Percentiles rank a stretch among this genome's conserved stretches.
Conservation (phyloP, 371 early-diverging fungal species). For the Lichtheimia ramosa region DNA sequence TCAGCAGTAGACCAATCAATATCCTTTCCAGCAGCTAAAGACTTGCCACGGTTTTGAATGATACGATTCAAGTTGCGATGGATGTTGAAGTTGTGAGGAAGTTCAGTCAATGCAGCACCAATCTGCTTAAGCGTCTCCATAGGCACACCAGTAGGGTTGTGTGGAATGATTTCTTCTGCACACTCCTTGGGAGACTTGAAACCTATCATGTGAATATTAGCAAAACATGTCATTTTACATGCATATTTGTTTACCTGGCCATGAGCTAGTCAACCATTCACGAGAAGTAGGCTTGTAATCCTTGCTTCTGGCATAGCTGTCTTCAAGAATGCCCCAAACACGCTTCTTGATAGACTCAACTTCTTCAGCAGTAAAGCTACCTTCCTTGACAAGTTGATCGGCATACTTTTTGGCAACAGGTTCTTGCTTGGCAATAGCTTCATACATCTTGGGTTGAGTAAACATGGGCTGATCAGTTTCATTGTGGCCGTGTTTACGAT, state of each 20-base stretch:
- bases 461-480: constrained; percentile 98
- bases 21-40: constrained; percentile 70
- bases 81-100: constrained; percentile 84
- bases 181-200: constrained; percentile 83
- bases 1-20: constrained; percentile 98
- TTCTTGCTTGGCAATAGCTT: constrained; percentile 80
- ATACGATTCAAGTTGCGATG: constrained; percentile 89
- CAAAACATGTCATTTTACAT: background rate
- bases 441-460: constrained; percentile 98
- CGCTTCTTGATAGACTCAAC: constrained; percentile 86
- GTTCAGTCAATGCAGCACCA: constrained; percentile 77
- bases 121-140: constrained; percentile 75
- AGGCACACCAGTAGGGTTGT: constrained; percentile 81
- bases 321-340: constrained; percentile 90
- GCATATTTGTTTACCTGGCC: constrained; percentile 58
- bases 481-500: constrained; percentile 97
- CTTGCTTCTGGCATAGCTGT: constrained; percentile 87
- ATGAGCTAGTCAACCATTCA: constrained; percentile 94
- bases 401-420: constrained; percentile 87
- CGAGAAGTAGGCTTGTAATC: constrained; percentile 84
- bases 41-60: constrained; percentile 80
- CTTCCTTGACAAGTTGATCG: constrained; percentile 79
- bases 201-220: constrained; percentile 6
- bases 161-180: constrained; percentile 66
- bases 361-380: constrained; percentile 77